phyloP scores from a whole-genome alignment of 352 stramenopile species.

The Phytophthora megakarya region DNA sequence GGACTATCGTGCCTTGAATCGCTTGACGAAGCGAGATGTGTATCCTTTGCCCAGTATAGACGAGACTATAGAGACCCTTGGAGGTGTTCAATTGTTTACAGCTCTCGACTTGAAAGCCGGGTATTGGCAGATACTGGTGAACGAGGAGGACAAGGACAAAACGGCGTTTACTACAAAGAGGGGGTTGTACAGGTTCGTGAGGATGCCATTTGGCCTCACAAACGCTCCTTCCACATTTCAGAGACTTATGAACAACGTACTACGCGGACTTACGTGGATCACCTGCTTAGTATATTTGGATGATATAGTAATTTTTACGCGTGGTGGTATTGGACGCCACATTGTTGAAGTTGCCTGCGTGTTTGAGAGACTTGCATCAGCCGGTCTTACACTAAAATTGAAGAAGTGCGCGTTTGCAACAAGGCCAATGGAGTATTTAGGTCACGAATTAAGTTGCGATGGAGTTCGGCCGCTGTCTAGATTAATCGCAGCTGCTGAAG shows the following conservation, averaged over 20 bases:
- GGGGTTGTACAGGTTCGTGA: not conserved
- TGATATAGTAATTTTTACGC: slow-evolving; percentile 2
- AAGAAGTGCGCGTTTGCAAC: not conserved
- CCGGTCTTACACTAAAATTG: not conserved
- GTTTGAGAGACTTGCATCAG: not conserved
- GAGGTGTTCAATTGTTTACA: not conserved
- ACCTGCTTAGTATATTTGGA: not conserved
- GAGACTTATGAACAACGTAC: not conserved
- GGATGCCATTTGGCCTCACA: not conserved
- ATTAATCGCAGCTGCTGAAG: not conserved
- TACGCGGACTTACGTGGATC: not conserved
- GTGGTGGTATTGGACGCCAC: not conserved
- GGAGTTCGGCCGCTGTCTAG: not conserved
- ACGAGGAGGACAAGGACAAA: not conserved
- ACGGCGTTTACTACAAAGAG: not conserved
- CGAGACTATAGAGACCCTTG: not conserved
- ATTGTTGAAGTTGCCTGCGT: not conserved
- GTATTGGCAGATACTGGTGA: slow-evolving; percentile 1
- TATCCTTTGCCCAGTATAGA: slow-evolving; percentile 11
- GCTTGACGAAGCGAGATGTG: not conserved
- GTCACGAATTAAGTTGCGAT: not conserved
- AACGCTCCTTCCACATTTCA: slow-evolving; percentile 1
- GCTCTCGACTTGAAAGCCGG: not conserved
- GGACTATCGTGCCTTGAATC: not conserved
- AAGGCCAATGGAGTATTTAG: not conserved